Base-by-base conservation (phyloP, 345 rosid genomes). In the Alliaria petiolata region DNA sequence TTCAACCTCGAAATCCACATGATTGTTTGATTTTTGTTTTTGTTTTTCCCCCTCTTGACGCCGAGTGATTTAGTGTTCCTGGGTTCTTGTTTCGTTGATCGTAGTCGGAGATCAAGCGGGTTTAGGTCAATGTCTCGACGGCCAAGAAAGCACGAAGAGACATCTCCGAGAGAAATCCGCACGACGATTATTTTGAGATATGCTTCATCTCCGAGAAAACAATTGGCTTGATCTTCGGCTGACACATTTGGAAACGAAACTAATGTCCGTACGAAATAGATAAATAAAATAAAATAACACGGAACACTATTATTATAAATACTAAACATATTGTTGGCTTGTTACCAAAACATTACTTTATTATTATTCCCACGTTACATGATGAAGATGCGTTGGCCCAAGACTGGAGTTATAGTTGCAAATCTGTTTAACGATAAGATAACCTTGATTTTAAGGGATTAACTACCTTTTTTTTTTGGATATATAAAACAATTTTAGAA, bases 1-100 rank as follows among this genome's bases (percentile, higher is more conserved):
- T 78, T 69, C 12, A 85, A 38, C 60, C 80, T 67, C 6, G 80
- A 72, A 47, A 71, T 62, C 85, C 79, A 80, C 84, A 83, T 79
- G 40, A 28, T 67, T 11, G 30, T 3, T 62, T 43, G 30, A 11
- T 42, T 12, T 3, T 62, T 43, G 30, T 5, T 42, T 12, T 26
- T 40, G 8, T 6, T 16, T 15, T 15, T 4, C 26, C 69, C 69
- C 39, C 53, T 20, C 19, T 47, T 28, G 50, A 38, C 22, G 62
- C 22, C 38, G 59, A 69, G 22, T 63, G 43, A 42, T 14, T 25
- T 11, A n/a, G 35, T 46, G 6, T 7, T 9, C 4, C 31, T 43
- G 42, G 35, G 25, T 65, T 49, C n/a, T n/a, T 62, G 33, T 13
- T 40, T 16, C 26, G 58, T 44, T 35, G 64, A 28, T 68, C 35